Evolutionary conservation across 164 flowering plant species (phyloP).

Genomic region (Berberis vulgaris): DNA sequence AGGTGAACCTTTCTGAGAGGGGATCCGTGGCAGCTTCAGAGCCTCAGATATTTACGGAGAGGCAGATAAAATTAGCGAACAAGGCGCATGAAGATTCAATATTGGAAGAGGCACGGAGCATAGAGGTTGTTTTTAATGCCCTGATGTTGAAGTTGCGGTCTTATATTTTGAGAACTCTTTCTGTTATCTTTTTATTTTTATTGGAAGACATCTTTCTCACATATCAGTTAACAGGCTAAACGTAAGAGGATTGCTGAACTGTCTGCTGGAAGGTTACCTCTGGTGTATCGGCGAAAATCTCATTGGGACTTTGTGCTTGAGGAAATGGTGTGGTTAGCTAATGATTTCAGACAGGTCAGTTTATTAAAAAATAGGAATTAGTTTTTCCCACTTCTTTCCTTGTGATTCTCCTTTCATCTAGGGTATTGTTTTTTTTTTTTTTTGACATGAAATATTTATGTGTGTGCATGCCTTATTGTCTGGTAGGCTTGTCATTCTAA

Average conservation of each 20-base stretch:
- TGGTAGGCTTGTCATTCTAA: background rate
- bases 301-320: conserved; percentile 97
- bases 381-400: background rate
- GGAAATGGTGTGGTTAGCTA: conserved; percentile 98
- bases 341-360: conserved; percentile 94
- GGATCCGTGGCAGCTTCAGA: conserved; percentile 22
- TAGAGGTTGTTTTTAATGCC: conserved; percentile 46
- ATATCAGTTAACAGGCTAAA: conserved; percentile 47
- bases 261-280: conserved; percentile 35
- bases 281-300: conserved; percentile 46
- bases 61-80: conserved; percentile 19
- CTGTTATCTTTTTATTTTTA: background rate
- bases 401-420: background rate
- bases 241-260: conserved; percentile 69
- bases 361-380: background rate
- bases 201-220: background rate
- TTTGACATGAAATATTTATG: too few species aligned
- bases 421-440: background rate
- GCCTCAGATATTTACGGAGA: conserved; percentile 21
- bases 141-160: background rate
- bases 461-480: too few species aligned
- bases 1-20: conserved; percentile 14
- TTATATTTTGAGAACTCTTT: conserved; percentile 6
- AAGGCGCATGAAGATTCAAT: conserved; percentile 68
- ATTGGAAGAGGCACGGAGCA: conserved; percentile 70